phyloP scores from a whole-genome alignment of 768 basidiomycete genomes.

The Cubamyces sp. region DNA sequence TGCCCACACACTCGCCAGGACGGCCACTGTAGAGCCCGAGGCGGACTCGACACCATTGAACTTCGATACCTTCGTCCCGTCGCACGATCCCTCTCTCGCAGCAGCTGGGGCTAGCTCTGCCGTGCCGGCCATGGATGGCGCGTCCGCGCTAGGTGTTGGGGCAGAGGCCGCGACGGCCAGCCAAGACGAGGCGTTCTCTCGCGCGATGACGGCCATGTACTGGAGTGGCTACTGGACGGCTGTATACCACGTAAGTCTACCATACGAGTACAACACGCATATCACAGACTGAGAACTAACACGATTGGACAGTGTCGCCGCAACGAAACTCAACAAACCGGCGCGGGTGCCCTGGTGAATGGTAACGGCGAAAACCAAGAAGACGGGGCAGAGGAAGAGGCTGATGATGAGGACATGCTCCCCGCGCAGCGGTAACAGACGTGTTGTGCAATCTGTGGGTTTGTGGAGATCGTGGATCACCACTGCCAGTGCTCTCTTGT shows the following conservation, averaged over 20 bases:
- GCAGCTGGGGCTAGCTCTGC: constrained; percentile 23
- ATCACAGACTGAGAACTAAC: not conserved
- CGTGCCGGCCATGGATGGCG: constrained; percentile 21
- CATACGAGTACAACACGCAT: not conserved
- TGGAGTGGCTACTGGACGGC: constrained; percentile 91
- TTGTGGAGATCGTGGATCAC: not conserved
- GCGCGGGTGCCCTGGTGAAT: constrained; percentile 28
- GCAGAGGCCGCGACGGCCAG: constrained; percentile 43
- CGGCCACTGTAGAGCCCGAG: constrained; percentile 33
- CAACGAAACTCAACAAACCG: constrained; percentile 13
- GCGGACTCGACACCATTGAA: constrained; percentile 64
- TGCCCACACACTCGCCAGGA: not conserved
- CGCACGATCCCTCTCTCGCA: constrained; percentile 67
- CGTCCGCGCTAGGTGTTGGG: not conserved
- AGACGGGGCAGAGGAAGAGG: constrained; percentile 13
- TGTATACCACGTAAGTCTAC: constrained; percentile 68
- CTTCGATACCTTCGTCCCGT: constrained; percentile 72
- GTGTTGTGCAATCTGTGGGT: not conserved
- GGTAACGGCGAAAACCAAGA: constrained; percentile 33
- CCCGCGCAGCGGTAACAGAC: constrained; percentile 25
- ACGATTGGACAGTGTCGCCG: constrained; percentile 17
- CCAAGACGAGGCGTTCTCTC: constrained; percentile 77
- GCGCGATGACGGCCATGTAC: constrained; percentile 80
- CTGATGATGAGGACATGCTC: constrained; percentile 27
- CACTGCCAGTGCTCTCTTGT: constrained; percentile 15